Conservation (phyloP, 2,329 filamentous ascomycete species). For the Trichoderma citrinoviride region DNA sequence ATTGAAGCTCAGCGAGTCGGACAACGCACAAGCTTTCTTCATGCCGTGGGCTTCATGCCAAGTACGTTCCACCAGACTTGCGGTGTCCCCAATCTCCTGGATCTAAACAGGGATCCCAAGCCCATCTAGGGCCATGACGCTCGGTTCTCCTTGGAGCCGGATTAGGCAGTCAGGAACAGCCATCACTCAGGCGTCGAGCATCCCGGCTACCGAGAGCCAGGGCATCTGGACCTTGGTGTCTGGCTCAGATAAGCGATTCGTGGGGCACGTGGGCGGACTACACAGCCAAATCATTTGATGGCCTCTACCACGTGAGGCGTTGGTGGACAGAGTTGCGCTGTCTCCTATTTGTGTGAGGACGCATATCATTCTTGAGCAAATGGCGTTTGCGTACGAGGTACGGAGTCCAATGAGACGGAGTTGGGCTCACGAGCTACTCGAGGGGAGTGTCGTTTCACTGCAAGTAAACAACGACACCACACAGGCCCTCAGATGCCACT, state of each 20-base stretch:
- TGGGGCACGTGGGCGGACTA: background rate
- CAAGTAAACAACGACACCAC: background rate
- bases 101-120: conserved; percentile 11
- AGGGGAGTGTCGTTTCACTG: background rate
- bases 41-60: background rate
- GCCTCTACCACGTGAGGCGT: background rate
- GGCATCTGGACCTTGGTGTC: conserved; percentile 2
- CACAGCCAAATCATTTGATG: background rate
- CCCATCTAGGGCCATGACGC: background rate
- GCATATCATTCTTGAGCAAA: background rate
- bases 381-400: background rate
- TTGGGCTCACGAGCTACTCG: background rate
- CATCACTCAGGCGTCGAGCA: background rate
- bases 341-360: background rate
- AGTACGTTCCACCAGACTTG: background rate
- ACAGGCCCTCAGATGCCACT: background rate
- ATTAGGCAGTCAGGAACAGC: conserved; percentile 4
- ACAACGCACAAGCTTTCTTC: background rate
- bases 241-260: conserved; percentile 4
- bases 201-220: background rate
- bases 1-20: conserved; percentile 1
- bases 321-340: background rate
- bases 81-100: conserved; percentile 12
- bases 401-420: background rate
- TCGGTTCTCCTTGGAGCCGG: background rate